Evolutionary conservation across 306 rosid genomes (phyloP).

Genomic region (Citrullus colocynthis): DNA sequence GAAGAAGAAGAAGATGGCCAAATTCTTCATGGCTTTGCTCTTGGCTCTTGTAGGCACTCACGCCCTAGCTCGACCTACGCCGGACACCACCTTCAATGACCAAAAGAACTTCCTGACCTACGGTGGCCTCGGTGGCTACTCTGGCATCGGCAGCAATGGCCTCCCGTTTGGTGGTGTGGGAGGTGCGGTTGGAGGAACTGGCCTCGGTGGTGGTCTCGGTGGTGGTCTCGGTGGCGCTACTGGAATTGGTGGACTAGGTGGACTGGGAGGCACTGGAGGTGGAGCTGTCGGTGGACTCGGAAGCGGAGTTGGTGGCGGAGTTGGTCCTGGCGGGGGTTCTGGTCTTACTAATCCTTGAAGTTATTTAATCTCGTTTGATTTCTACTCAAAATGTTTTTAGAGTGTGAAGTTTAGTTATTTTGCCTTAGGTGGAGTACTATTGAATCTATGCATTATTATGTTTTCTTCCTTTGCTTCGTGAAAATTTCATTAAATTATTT

Average conservation of each 20-base stretch:
- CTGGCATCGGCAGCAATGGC: conserved; percentile 49
- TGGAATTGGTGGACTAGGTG: not conserved
- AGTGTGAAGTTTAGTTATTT: not conserved
- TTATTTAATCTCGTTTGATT: not conserved
- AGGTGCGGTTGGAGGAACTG: conserved; percentile 12
- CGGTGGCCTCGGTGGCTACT: conserved; percentile 51
- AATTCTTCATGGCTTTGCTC: conserved; percentile 29
- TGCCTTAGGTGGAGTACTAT: not conserved
- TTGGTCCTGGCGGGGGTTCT: not conserved
- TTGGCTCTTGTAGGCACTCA: conserved; percentile 35
- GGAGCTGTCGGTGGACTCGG: not conserved
- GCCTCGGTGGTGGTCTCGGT: not conserved
- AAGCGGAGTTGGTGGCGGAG: not conserved
- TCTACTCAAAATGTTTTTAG: not conserved
- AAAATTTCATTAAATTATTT: not conserved
- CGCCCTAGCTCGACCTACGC: conserved; percentile 34
- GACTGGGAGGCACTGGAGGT: not conserved
- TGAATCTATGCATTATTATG: not conserved
- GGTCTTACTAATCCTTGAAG: not conserved
- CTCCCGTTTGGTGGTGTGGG: conserved; percentile 52
- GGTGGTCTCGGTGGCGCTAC: not conserved
- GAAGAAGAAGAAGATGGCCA: conserved; percentile 20
- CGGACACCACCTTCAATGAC: conserved; percentile 46
- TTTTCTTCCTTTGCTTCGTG: not conserved
- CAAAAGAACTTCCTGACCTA: conserved; percentile 48